These are phyloP conservation scores for Tolypocladium capitatum DNA, from an alignment of 2,329 filamentous ascomycete species.

Conservation along the genomic window DNA sequence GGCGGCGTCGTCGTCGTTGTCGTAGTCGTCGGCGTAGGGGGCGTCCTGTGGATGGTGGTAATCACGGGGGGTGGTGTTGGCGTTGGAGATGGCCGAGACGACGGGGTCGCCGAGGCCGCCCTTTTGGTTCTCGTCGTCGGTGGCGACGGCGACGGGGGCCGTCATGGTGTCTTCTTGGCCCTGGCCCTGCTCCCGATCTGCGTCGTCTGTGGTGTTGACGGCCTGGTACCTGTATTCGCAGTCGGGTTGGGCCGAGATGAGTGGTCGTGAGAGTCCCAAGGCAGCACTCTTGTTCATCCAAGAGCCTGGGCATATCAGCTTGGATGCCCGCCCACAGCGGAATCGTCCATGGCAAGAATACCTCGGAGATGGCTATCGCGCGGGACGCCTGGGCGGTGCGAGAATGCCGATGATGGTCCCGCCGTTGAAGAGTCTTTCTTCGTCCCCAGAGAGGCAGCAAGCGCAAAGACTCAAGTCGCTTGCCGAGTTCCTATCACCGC, in stretches of 20 bases:
- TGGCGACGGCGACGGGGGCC: background rate
- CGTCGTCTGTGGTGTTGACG: background rate
- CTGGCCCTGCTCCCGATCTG: background rate
- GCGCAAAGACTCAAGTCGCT: constrained; percentile 58
- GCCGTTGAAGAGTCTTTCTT: constrained; percentile 33
- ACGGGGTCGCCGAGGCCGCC: constrained; percentile 6
- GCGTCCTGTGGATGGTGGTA: background rate
- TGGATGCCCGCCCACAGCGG: too few relatives aligned
- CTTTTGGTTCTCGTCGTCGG: constrained; percentile 4
- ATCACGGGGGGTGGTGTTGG: too few relatives aligned
- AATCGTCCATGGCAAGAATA: background rate
- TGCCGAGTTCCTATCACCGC: constrained; percentile 31
- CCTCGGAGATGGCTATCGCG: background rate
- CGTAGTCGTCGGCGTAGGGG: background rate
- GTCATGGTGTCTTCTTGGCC: constrained; percentile 1
- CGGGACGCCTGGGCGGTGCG: background rate
- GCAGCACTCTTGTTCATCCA: background rate
- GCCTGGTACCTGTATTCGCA: background rate
- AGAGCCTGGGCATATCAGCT: too few relatives aligned
- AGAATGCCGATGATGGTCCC: too few relatives aligned
- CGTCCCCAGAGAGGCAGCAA: constrained; percentile 36
- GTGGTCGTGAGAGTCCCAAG: background rate
- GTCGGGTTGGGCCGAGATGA: background rate
- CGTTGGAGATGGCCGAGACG: background rate
- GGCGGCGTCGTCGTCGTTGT: too few relatives aligned